Evolutionary conservation across 176 grass and related monocot species (phyloP).

Genomic region (Aegilops umbellulata): DNA sequence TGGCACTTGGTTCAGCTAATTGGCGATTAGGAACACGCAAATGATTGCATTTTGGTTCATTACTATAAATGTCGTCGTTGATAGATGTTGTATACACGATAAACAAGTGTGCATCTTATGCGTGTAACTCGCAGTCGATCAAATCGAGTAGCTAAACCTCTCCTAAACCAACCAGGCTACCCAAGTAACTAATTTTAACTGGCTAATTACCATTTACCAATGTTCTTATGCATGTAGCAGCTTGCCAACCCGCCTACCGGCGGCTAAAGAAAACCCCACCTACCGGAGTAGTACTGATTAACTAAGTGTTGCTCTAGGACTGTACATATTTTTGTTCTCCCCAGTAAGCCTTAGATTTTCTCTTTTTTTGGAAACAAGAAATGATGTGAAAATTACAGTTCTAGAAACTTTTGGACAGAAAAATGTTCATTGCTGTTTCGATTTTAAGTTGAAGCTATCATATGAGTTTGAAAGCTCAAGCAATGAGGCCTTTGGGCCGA

Average conservation of each 20-base stretch:
- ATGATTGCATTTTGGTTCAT: neutral
- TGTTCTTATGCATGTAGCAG: neutral
- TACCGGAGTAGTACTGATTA: no score
- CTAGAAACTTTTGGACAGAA: no score
- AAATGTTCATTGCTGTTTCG: no score
- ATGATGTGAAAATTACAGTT: neutral
- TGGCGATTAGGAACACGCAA: neutral
- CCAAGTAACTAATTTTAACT: neutral
- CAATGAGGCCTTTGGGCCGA: neutral
- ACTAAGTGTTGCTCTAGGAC: no score
- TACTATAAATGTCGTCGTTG: neutral
- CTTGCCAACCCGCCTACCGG: neutral
- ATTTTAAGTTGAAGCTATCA: neutral
- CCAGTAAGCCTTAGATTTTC: neutral
- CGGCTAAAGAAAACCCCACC: no score
- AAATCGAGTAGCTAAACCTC: neutral
- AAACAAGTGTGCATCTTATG: neutral
- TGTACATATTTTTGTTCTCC: no score
- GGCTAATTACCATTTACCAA: neutral
- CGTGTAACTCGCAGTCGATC: neutral
- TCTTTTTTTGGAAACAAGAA: neutral
- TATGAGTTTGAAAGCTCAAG: neutral
- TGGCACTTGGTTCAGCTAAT: neutral
- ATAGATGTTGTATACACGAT: neutral
- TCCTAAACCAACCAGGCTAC: neutral